Evolutionary conservation across 495 filamentous ascomycete species (phyloP).

Genomic region (Aspergillus indologenus): DNA sequence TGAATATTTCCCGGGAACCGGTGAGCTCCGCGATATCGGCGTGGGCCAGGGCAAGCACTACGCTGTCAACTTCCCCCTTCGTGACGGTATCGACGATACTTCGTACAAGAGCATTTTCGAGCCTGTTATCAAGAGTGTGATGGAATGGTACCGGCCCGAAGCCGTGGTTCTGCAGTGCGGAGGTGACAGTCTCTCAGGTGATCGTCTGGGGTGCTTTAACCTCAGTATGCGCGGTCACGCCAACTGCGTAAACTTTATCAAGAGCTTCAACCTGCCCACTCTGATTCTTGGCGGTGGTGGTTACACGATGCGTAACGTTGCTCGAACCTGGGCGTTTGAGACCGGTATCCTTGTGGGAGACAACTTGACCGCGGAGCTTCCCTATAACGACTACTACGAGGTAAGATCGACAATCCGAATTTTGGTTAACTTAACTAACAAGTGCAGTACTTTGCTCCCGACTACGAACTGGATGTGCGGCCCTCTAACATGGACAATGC

Average conservation of each 20-base stretch:
- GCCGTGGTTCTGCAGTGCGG: constrained; percentile 97
- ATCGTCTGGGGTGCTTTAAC: constrained; percentile 96
- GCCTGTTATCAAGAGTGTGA: constrained; percentile 86
- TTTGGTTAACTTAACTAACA: constrained; percentile 12
- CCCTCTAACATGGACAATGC: constrained; percentile 99
- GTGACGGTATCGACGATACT: constrained; percentile 90
- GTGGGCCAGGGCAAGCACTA: constrained; percentile 92
- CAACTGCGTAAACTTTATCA: constrained; percentile 95
- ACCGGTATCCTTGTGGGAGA: constrained; percentile 86
- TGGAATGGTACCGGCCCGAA: constrained; percentile 93
- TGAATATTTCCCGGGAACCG: constrained; percentile 97
- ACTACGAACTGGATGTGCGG: constrained; percentile 92
- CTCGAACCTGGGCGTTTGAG: constrained; percentile 95
- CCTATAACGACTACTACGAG: constrained; percentile 98
- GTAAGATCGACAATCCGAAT: constrained; percentile 44
- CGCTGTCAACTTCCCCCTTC: constrained; percentile 92
- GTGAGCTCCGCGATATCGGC: constrained; percentile 91
- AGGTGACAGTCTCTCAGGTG: constrained; percentile 90
- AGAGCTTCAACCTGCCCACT: constrained; percentile 85
- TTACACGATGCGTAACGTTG: constrained; percentile 98
- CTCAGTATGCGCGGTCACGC: constrained; percentile 96
- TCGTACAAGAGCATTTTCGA: constrained; percentile 96
- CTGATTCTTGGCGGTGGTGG: constrained; percentile 92
- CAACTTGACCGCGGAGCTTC: constrained; percentile 74
- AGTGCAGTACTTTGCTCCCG: constrained; percentile 88